Percentiles rank a stretch among this genome's conserved stretches.
These are phyloP conservation scores for Solanum bulbocastanum DNA, from an alignment of 257 asterid genomes.

Conservation along the genomic window DNA sequence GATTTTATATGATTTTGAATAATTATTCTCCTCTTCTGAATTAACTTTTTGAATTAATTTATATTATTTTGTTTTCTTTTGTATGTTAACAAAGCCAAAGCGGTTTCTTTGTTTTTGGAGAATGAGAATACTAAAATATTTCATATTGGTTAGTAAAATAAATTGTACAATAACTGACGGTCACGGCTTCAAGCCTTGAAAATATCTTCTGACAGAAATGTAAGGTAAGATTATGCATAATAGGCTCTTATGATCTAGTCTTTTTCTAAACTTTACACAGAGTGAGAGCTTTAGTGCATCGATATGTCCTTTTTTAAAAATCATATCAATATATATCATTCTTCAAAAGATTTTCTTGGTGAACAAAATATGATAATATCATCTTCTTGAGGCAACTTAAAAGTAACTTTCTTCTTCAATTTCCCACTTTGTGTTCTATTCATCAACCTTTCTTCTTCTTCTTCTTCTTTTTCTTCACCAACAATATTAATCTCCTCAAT, in stretches of 20 bases:
- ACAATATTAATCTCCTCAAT: not conserved
- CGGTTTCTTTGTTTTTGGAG: not conserved
- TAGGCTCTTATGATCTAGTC: fast-evolving
- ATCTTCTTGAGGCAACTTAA: constrained; percentile 23
- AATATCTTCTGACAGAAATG: too few species aligned
- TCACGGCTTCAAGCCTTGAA: not conserved
- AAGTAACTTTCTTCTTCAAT: constrained; percentile 20
- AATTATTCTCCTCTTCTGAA: too few species aligned
- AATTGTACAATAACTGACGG: not conserved
- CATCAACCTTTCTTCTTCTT: not conserved
- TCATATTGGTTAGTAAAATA: not conserved
- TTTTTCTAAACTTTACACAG: fast-evolving
- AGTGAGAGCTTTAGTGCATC: not conserved
- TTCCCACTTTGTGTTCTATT: not conserved
- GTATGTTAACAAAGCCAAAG: not conserved
- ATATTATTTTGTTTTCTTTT: too few species aligned
- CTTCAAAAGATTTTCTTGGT: constrained; percentile 5
- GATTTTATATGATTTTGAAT: not conserved
- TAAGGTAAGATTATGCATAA: too few species aligned
- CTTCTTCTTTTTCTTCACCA: not conserved
- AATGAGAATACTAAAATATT: too few species aligned
- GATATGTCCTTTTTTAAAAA: too few species aligned
- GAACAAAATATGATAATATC: constrained; percentile 12
- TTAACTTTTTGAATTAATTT: too few species aligned
- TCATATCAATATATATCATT: not conserved